These are phyloP conservation scores for Verticillium dahliae DNA, from an alignment of 2,329 filamentous ascomycete species.

Conservation along the genomic window DNA sequence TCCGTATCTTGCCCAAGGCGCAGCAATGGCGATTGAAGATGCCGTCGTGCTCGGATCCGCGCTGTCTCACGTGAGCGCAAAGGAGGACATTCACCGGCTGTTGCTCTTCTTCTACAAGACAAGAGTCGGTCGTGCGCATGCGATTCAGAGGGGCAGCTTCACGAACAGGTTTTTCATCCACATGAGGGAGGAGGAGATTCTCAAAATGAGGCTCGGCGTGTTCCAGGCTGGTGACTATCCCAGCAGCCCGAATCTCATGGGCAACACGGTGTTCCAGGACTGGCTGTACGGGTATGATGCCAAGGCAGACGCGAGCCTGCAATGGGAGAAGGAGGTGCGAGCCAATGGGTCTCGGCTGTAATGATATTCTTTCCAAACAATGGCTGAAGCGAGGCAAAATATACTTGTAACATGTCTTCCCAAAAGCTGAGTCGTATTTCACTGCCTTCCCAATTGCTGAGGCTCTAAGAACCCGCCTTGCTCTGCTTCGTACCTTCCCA, in stretches of 20 bases:
- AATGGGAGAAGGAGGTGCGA: slow-evolving; percentile 1
- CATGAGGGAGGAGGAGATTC: slow-evolving; percentile 7
- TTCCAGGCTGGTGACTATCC: slow-evolving; percentile 7
- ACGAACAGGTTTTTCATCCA: slow-evolving; percentile 9
- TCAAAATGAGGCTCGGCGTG: slow-evolving; percentile 4
- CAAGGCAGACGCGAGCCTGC: not conserved
- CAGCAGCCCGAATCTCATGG: slow-evolving; percentile 8
- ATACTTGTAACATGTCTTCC: too few species aligned
- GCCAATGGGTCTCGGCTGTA: not conserved
- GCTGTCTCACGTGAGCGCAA: not conserved
- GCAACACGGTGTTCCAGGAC: slow-evolving; percentile 8
- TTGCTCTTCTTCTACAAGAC: slow-evolving; percentile 7
- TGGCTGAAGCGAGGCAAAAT: too few species aligned
- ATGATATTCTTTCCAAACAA: not conserved
- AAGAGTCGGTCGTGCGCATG: slow-evolving; percentile 5
- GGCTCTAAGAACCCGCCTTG: too few species aligned
- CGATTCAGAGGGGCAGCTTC: slow-evolving; percentile 7
- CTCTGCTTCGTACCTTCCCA: too few species aligned
- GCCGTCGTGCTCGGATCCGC: slow-evolving; percentile 12
- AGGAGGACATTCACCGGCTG: not conserved
- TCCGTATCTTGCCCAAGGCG: slow-evolving; percentile 16
- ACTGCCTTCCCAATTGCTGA: too few species aligned
- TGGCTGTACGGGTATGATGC: slow-evolving; percentile 9
- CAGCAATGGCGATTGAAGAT: slow-evolving; percentile 17
- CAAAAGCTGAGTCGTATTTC: too few species aligned